Evolutionary conservation across 306 rosid species (phyloP).

Genomic region (Trifolium dubium): DNA sequence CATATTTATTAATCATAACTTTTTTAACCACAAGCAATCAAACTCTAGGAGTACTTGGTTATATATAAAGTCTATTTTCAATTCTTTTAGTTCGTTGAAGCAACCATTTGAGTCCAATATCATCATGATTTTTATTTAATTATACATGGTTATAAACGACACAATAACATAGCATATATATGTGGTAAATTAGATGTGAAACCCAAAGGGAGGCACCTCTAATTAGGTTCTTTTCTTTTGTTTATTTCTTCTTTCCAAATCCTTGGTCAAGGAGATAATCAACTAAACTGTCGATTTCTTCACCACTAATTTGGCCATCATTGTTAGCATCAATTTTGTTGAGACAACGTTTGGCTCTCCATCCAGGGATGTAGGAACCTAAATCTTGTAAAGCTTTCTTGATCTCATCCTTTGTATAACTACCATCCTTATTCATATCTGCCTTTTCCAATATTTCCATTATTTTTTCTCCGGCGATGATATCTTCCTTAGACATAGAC

Average conservation of each 20-base stretch:
- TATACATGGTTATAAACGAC: too few species aligned
- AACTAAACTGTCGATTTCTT: neutral
- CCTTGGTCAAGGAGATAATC: neutral
- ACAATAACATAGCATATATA: neutral
- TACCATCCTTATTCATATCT: neutral
- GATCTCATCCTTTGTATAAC: conserved; percentile 27
- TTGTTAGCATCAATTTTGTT: neutral
- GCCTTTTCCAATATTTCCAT: neutral
- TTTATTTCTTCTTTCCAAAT: neutral
- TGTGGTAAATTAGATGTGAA: neutral
- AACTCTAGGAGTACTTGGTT: too few species aligned
- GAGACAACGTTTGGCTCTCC: conserved; percentile 20
- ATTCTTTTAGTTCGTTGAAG: too few species aligned
- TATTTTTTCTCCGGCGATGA: neutral
- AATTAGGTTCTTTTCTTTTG: neutral
- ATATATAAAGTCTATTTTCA: too few species aligned
- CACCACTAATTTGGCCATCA: conserved; percentile 27
- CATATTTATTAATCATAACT: too few species aligned
- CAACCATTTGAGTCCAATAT: too few species aligned
- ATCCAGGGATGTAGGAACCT: conserved; percentile 18
- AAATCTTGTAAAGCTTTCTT: conserved; percentile 23
- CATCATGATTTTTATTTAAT: too few species aligned
- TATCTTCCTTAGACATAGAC: neutral
- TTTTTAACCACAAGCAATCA: too few species aligned
- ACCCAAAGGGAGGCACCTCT: neutral